Evolutionary conservation across 371 early-diverging fungal species (phyloP), one percentile per base, ranked within the genome.

Genomic region (Batrachochytrium dendrobatidis): DNA sequence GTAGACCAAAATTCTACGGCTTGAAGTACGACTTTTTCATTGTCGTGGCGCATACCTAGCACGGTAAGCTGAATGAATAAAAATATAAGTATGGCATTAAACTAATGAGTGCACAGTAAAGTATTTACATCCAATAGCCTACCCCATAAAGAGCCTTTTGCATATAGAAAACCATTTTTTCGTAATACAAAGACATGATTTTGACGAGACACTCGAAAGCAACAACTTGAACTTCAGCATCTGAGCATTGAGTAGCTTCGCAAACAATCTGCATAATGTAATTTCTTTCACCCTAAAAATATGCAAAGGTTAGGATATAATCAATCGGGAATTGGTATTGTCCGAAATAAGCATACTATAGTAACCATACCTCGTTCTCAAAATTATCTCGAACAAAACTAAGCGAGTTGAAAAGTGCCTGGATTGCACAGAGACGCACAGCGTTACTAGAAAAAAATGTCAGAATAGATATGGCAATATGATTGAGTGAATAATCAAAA

Each of bases 1-100:
- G 96, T 94, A 18, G 95, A 92, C 98, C 98, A 98, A 70, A 98
- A 98, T 78, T 98, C 98, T 56, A 98, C 86, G 43, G 97, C 95
- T 71, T 98, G 97, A 57, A 93, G 72, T 4, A 88, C 93, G 35
- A 98, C 90, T 22, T 84, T 83, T 43, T 89, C 87, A 52, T 89
- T 85, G 54, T 84, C 84, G 58, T 78, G 76, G 61, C 86, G 86
- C 94, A 98, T 94, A 22, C 93, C 94, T 58, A 79, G 71, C 29
- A 94, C 79, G 24, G 96, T 94, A 30, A 97, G 79, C 85, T 86
- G 69, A 25, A n/a, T n/a, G n/a, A n/a, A n/a, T n/a, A n/a, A n/a
- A n/a, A n/a, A 53, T 26, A 7, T 52, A 43, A 25, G 53, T 25
- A 39, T 29, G n/a, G n/a, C n/a, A n/a, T n/a, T n/a, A n/a, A 71